These are phyloP conservation scores for Aspergillus wentii DNA, from an alignment of 495 filamentous ascomycete species.

Conservation along the genomic window DNA sequence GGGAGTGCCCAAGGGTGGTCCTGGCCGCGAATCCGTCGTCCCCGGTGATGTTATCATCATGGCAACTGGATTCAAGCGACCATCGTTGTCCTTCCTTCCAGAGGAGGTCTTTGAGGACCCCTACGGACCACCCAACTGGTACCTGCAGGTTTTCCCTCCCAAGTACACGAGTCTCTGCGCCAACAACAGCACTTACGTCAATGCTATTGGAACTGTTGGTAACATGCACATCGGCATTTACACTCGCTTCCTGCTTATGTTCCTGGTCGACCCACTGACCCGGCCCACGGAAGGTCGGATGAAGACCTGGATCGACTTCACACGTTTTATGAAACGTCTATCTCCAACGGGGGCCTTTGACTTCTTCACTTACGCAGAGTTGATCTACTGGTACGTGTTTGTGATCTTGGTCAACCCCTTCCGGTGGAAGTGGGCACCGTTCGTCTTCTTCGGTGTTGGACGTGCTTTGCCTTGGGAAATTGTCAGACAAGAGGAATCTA, in stretches of 20 bases:
- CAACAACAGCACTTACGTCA: constrained; percentile 81
- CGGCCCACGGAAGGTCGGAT: constrained; percentile 68
- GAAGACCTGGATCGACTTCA: constrained; percentile 85
- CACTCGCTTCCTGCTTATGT: constrained; percentile 80
- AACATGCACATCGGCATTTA: constrained; percentile 91
- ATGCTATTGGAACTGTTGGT: constrained; percentile 72
- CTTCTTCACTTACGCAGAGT: constrained; percentile 83
- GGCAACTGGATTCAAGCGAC: constrained; percentile 77
- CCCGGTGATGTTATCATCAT: constrained; percentile 74
- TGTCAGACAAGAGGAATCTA: constrained; percentile 57
- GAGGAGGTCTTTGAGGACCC: constrained; percentile 62
- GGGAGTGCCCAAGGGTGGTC: constrained; percentile 69
- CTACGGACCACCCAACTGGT: constrained; percentile 81
- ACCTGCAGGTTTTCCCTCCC: constrained; percentile 74
- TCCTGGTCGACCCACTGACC: constrained; percentile 72
- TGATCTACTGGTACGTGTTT: constrained; percentile 83
- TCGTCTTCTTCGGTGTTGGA: constrained; percentile 75
- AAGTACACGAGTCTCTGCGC: constrained; percentile 58
- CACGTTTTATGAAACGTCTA: constrained; percentile 61
- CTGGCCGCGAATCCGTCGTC: constrained; percentile 57
- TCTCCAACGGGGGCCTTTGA: constrained; percentile 72
- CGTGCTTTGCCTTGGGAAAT: constrained; percentile 58
- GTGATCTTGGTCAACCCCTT: constrained; percentile 77
- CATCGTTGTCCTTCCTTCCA: constrained; percentile 68
- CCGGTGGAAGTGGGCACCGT: constrained; percentile 68